phyloP scores from a whole-genome alignment of 805 yeast species.

The Starmerella apis region DNA sequence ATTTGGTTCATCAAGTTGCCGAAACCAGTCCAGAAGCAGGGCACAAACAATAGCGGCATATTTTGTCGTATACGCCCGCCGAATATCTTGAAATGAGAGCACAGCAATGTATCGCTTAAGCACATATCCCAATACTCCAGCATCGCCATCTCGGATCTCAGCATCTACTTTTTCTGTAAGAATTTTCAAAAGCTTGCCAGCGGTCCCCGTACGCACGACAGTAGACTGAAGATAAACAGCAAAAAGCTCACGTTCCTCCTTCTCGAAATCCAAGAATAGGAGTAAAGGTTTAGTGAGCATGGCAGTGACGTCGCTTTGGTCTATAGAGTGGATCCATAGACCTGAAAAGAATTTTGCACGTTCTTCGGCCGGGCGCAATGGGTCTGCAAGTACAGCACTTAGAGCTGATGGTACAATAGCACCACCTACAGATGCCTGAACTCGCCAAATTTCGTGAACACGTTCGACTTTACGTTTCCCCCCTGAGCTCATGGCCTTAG shows the following conservation, averaged over 20 bases:
- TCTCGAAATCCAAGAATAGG: constrained; percentile 50
- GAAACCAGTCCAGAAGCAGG: constrained; percentile 21
- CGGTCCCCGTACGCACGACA: constrained; percentile 37
- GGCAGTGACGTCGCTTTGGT: constrained; percentile 34
- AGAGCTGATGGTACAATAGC: constrained; percentile 62
- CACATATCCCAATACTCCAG: constrained; percentile 52
- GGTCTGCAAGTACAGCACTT: constrained; percentile 42
- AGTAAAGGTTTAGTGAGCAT: constrained; percentile 55
- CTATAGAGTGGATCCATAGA: constrained; percentile 68
- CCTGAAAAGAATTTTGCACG: constrained; percentile 49
- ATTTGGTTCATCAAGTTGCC: background rate
- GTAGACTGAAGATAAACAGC: constrained; percentile 18
- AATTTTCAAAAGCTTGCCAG: constrained; percentile 50
- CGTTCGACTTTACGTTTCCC: constrained; percentile 59
- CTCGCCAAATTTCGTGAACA: constrained; percentile 50
- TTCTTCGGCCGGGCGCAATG: constrained; percentile 31
- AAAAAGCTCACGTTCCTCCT: constrained; percentile 10
- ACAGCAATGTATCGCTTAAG: constrained; percentile 45
- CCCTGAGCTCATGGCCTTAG: constrained; percentile 29
- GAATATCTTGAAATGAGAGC: constrained; percentile 27
- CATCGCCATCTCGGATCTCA: constrained; percentile 41
- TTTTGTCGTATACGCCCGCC: constrained; percentile 12
- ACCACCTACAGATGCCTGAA: constrained; percentile 45
- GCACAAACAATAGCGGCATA: constrained; percentile 14
- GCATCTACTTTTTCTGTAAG: constrained; percentile 35